Evolutionary conservation across 257 asterid genomes (phyloP), one percentile per base, ranked within the genome.

Genomic region (Nicotiana obtusifolia): DNA sequence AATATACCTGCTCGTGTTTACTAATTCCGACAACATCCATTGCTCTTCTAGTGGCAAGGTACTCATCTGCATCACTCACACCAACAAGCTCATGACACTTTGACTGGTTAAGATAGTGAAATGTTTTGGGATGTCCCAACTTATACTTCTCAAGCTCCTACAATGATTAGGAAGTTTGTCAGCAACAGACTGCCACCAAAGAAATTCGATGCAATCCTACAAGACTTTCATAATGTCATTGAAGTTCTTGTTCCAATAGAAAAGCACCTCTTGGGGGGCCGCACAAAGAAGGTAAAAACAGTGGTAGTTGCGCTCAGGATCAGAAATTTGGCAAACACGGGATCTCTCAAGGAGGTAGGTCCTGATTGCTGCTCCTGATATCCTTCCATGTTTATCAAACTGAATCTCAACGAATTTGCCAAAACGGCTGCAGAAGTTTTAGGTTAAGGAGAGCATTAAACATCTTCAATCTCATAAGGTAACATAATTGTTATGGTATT

Each of bases 361-460:
- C 86, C 99, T 92, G 84, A 95, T 90, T 71, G 99, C 98, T 64
- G 99, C 99, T 87, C 99, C 99, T 20, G 99, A 95, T 87, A 95
- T 95, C 89, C 97, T 92, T 90, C 99, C 99, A 54, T 92, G 95
- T 85, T 93, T 95, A 88, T 95, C 98, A 87, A 93, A 95, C 87
- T 95, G 99, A 86, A 95, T 93, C 94, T 95, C 99, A 80, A 95
- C 99, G 85, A 95, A 95, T 87, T 95, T 95, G 80, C 99, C 98
- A 82, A 95, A 95, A 54, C 99, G 99, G 77, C 99, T 95, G 99
- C 91, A 90, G 86, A 79, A 85, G 60, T 69, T 78, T 85, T 84
- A 85, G 30, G 82, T 81, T 78, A 53, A 88, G 80, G 87, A 87
- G 82, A 64, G 52, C 77, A 86, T 87, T 76, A 69, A 75, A 61